Evolutionary conservation across 1,284 basidiomycete species (phyloP).

Genomic region (Sporisorium exsertum): DNA sequence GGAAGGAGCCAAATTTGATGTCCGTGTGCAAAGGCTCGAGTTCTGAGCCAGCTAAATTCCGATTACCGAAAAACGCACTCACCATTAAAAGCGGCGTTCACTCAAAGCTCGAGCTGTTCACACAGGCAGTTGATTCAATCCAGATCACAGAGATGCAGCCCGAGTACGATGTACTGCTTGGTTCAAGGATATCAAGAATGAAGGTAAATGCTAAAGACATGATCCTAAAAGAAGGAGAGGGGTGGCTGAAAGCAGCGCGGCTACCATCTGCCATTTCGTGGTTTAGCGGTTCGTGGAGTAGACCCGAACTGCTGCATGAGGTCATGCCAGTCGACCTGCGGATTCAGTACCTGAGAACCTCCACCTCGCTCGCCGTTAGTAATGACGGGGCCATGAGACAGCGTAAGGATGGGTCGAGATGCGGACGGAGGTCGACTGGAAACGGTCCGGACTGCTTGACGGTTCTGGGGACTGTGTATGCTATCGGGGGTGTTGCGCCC

Average conservation of each 20-base stretch:
- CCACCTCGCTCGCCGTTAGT: not conserved
- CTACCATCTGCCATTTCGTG: conserved; percentile 23
- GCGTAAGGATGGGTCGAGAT: not conserved
- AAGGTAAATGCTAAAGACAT: conserved; percentile 7
- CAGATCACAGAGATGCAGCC: too few species aligned
- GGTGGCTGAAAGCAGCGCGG: not conserved
- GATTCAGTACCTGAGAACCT: conserved; percentile 23
- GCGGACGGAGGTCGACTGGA: not conserved
- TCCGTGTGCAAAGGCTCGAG: conserved; percentile 1
- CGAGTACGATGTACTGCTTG: not conserved
- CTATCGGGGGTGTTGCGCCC: conserved; percentile 37
- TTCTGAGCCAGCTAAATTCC: not conserved
- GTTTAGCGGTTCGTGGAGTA: not conserved
- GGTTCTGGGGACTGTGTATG: conserved; percentile 32
- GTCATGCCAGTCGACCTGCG: conserved; percentile 31
- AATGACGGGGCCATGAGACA: not conserved
- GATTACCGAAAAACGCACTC: not conserved
- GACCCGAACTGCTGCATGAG: conserved; percentile 24
- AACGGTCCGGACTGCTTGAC: not conserved
- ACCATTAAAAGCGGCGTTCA: not conserved
- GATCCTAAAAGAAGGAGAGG: not conserved
- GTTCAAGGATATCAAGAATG: conserved; percentile 1
- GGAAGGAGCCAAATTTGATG: conserved; percentile 9
- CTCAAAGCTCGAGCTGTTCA: not conserved
- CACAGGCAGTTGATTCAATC: too few species aligned